Conservation (phyloP, 805 yeast genomes). For the Candida xiaguanensis region DNA sequence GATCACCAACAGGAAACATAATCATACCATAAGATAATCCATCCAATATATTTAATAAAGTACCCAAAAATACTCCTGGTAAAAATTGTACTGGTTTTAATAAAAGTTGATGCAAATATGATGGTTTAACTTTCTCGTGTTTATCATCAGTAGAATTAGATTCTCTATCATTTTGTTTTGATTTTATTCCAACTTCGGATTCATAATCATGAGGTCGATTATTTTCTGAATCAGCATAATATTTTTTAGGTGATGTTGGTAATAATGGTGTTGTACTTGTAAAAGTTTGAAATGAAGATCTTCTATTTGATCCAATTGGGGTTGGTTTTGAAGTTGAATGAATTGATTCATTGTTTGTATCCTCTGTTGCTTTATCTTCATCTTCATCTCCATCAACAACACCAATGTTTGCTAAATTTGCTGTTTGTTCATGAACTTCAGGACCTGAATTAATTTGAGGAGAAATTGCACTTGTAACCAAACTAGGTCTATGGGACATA, state of each 20-base stretch:
- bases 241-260: slow-evolving; percentile 1
- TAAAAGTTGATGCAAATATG: slow-evolving; percentile 12
- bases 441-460: slow-evolving; percentile 48
- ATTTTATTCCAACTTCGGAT: slow-evolving; percentile 5
- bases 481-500: slow-evolving; percentile 24
- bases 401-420: slow-evolving; percentile 54
- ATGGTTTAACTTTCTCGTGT: slow-evolving; percentile 12
- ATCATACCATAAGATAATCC: slow-evolving; percentile 97
- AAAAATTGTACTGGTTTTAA: slow-evolving; percentile 44
- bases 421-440: slow-evolving; percentile 55
- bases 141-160: background rate
- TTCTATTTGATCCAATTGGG: slow-evolving; percentile 6
- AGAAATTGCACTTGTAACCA: slow-evolving; percentile 17
- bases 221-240: slow-evolving; percentile 2
- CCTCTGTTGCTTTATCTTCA: background rate
- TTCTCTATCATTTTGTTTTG: too few species aligned
- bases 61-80: slow-evolving; percentile 86
- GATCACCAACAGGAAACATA: slow-evolving; percentile 85
- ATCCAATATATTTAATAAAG: slow-evolving; percentile 81
- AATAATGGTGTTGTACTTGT: slow-evolving; percentile 8
- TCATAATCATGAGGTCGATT: slow-evolving; percentile 3
- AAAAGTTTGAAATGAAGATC: slow-evolving; percentile 4
- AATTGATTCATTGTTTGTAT: background rate
- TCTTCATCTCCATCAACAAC: slow-evolving; percentile 34
- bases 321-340: slow-evolving; percentile 8